Base-by-base conservation (phyloP, 345 rosid genomes). In the Camelina neglecta region DNA sequence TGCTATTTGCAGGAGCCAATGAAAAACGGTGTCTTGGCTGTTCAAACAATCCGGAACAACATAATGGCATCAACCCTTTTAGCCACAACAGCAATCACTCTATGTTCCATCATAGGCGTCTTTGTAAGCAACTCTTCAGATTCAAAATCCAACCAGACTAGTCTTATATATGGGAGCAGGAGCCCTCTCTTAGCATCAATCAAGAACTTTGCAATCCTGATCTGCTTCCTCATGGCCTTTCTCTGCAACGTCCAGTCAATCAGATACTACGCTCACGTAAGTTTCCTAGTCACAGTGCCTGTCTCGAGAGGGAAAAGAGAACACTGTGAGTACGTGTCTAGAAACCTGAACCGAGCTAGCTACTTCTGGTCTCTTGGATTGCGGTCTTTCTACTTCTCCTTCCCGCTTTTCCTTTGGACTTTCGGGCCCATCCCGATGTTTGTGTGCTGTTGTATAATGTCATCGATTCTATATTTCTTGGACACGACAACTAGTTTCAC, bases 1-100 rank as follows among this genome's bases (percentile, higher is more conserved):
- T 44, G 29, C 45, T 26, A 49, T 42, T 23, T 73, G 60, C 89
- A 92, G 98, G 97, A 94, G 63, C 96, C 97, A 23, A 44, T 94
- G 72, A 92, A 92, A 76, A 94, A 94, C 36, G 98, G 98, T n/a
- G 81, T 75, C 21, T 80, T 94, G 58, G 89, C 92, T 7, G 93
- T 94, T 41, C 98, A 94, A 74, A 94, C 97, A 20, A 81, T 94
- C 69, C 89, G 98, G 7, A 92, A 94, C 86, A 94, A 92, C 84
- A 92, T 94, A 60, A 94, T 94, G 98, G 97, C 98, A 66, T 94
- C 98, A 2, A 94, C 98, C 0, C 90, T 92, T 63, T 80, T 92
- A 80, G 97, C 96, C 50, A 94, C 93, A n/a, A 82, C 93, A 41
- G 95, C 97, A 51, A 94, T 94, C 75, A 89, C 98, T 69, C 91